Conservation (phyloP, 805 yeast genomes). For the Wickerhamomyces ciferrii region DNA sequence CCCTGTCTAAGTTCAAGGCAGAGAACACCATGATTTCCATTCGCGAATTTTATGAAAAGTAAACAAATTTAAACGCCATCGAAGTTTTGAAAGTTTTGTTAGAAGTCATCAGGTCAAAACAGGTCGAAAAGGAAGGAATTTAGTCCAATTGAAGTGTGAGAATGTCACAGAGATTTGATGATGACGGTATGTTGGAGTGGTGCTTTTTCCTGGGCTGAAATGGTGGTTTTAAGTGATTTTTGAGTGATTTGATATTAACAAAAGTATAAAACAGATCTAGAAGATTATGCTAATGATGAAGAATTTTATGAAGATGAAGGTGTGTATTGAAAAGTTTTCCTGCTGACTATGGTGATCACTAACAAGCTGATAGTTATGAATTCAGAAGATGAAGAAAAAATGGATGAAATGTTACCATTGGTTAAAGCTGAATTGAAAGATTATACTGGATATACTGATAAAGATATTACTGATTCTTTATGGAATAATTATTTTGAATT, state of each 20-base stretch:
- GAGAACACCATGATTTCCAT: too few species aligned
- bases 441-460: constrained; percentile 38
- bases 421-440: constrained; percentile 31
- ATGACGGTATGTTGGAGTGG: constrained; percentile 17
- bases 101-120: too few species aligned
- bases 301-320: constrained; percentile 19
- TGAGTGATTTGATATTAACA: not conserved
- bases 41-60: too few species aligned
- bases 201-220: not conserved
- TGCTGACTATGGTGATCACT: not conserved
- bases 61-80: too few species aligned
- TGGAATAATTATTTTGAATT: constrained; percentile 56
- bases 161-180: constrained; percentile 13
- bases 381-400: constrained; percentile 34
- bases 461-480: constrained; percentile 49
- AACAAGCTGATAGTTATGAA: constrained; percentile 7
- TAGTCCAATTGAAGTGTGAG: not conserved
- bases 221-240: too few species aligned
- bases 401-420: constrained; percentile 38
- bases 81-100: too few species aligned
- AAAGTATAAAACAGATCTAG: constrained; percentile 11
- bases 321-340: not conserved
- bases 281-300: constrained; percentile 22
- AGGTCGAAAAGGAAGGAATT: not conserved
- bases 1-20: too few species aligned